Percentiles rank a stretch among this genome's conserved stretches.
phyloP scores from a whole-genome alignment of 805 yeast species.

The Ogataea philodendri region DNA sequence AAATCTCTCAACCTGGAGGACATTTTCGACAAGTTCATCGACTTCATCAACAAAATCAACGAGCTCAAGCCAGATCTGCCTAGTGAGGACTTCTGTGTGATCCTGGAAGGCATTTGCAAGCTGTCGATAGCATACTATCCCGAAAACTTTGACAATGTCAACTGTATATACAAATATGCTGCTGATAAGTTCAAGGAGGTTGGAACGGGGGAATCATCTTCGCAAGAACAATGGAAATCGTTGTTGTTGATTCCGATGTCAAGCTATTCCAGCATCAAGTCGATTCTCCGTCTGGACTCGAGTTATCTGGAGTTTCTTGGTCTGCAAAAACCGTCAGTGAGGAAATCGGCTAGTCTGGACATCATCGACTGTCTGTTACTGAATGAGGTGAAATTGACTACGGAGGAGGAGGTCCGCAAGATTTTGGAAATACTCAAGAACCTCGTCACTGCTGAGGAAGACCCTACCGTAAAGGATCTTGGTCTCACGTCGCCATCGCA shows the following conservation, averaged over 20 bases:
- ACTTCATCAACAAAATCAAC: constrained; percentile 54
- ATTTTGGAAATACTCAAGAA: constrained; percentile 58
- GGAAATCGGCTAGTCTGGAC: constrained; percentile 55
- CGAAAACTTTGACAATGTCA: constrained; percentile 55
- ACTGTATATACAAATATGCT: constrained; percentile 59
- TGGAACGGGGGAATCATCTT: constrained; percentile 16
- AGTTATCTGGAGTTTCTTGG: constrained; percentile 54
- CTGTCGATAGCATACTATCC: constrained; percentile 69
- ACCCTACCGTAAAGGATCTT: constrained; percentile 37
- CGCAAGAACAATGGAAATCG: constrained; percentile 32
- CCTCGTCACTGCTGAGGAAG: constrained; percentile 40
- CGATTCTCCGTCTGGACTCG: constrained; percentile 40
- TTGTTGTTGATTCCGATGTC: constrained; percentile 50
- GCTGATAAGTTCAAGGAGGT: constrained; percentile 33
- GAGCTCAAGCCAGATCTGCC: constrained; percentile 64
- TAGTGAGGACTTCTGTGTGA: constrained; percentile 58
- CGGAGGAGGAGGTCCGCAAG: constrained; percentile 51
- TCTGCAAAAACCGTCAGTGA: constrained; percentile 49
- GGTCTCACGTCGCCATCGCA: constrained; percentile 32
- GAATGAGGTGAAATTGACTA: constrained; percentile 37
- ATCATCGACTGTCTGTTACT: constrained; percentile 58
- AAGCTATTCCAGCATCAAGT: constrained; percentile 38
- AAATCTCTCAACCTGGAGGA: constrained; percentile 18
- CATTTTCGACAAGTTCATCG: constrained; percentile 65
- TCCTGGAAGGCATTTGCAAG: constrained; percentile 64